Base-by-base conservation (phyloP, 1,284 basidiomycete species). In the Cryptococcus sp. region DNA sequence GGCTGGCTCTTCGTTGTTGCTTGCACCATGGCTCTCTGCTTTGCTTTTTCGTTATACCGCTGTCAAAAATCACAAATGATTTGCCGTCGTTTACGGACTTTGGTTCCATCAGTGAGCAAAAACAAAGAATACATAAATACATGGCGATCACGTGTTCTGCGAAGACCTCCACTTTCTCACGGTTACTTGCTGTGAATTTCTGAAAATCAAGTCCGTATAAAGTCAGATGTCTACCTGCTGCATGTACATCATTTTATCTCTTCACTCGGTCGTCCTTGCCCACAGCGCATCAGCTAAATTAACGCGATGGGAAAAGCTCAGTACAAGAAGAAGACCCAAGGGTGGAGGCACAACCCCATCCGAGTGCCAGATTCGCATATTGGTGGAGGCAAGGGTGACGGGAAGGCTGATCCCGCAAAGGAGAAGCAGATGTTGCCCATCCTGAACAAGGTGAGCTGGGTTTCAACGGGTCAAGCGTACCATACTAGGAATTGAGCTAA, bases 281-380 rank as follows among this genome's bases (percentile, higher is more conserved):
- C 30, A 8, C 13, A 10, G 30, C 30, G 7, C 30, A 35, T 2
- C 30, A 35, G 30, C 30, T 35, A 13, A 6, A 25, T 35, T 35
- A 3, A 13, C 30, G 30, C 23, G 23, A 94, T 94, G 91, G 91
- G 91, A 64, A 94, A 93, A 78, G 86, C 89, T 52, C 91, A 93
- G 75, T 91, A 90, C 79, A 78, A 78, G 66, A 78, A 78, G 69
- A 78, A 74, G 57, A 71, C 79, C 81, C 84, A 62, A 70, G 85
- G 47, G 85, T 85, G 89, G 61, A 82, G 92, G 58, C 91, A 94
- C 77, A 94, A 95, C 71, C 92, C 92, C 11, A 84, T 94, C 81
- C 84, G 92, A 45, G 91, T 95, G 0, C 91, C 92, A 15, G 92
- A 94, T 78, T 87, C 88, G 3, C 91, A 94, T 81, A 80, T 95